Evolutionary conservation across 192 early-diverging fungal species (phyloP), one percentile per base, ranked within the genome.

Genomic region (Dissophora ornata): DNA sequence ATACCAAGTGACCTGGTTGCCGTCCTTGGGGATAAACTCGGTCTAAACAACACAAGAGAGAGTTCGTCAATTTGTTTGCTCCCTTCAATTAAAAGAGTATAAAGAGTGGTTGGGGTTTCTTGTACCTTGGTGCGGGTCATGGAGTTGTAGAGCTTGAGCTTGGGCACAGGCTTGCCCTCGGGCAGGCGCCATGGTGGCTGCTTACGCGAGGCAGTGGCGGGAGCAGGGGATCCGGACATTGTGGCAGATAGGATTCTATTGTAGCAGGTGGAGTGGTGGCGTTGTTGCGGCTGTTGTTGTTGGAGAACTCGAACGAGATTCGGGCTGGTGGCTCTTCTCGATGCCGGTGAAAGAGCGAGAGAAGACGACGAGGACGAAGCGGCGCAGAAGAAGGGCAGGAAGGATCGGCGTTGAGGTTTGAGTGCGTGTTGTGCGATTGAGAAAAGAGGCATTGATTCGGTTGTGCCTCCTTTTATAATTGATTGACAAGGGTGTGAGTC

Each of bases 1-100:
- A 79, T 99, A 99, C 97, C 97, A 99, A 69, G 88, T 90, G 7
- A 99, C 95, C 41, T 81, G 81, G 78, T 92, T 92, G 21, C 92
- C 92, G 6, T 88, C 71, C 38, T 81, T 85, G 3, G 97, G 97
- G 33, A 95, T 84, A 71, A 99, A 99, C 19, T 93, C 92, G 9
- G 94, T 93, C 93, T 94, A 81, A 1, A 21, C 18, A 2, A 34
- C 41, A 30, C 7, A 51, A 29, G 28, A 65, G 13, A 40, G 38
- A n/a, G n/a, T n/a, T n/a, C n/a, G n/a, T n/a, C n/a, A n/a, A n/a
- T n/a, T n/a, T n/a, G n/a, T n/a, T n/a, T n/a, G n/a, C n/a, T n/a
- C n/a, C n/a, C n/a, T n/a, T n/a, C n/a, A n/a, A n/a, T n/a, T n/a
- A n/a, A n/a, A n/a, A n/a, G n/a, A n/a, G n/a, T n/a, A n/a, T n/a